Conservation (phyloP, 75 land plant genomes). For the Ceratopteris richardii region DNA sequence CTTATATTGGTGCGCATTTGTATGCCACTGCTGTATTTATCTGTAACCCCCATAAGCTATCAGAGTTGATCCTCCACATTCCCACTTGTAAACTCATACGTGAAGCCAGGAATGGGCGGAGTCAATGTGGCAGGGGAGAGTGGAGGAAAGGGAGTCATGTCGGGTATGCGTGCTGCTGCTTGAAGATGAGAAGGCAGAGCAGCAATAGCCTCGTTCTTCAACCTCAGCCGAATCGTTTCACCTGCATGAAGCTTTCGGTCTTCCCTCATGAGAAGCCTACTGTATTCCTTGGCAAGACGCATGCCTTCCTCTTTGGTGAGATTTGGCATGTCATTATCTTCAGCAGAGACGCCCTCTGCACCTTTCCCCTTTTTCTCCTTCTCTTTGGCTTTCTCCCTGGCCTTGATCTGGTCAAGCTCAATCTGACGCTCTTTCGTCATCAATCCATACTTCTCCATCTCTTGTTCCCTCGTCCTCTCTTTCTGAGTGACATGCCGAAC, state of each 20-base stretch:
- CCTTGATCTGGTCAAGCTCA: conserved; percentile 41
- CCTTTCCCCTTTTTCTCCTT: conserved; percentile 16
- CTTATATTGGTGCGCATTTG: too few species aligned
- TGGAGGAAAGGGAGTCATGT: conserved; percentile 57
- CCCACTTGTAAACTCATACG: neutral
- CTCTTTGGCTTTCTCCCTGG: conserved; percentile 24
- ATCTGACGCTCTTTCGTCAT: conserved; percentile 49
- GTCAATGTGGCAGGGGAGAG: conserved; percentile 58
- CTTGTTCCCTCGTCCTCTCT: conserved; percentile 38
- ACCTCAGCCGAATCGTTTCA: conserved; percentile 39
- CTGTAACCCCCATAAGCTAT: too few species aligned
- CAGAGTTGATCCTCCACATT: too few species aligned
- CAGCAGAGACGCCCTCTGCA: conserved; percentile 38
- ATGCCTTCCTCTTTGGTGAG: conserved; percentile 71
- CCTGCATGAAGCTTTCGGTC: conserved; percentile 55
- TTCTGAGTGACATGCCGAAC: conserved; percentile 39
- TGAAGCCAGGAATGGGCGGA: conserved; percentile 72
- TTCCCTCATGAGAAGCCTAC: conserved; percentile 60
- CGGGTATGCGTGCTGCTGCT: conserved; percentile 63
- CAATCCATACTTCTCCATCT: conserved; percentile 55
- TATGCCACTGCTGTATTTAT: too few species aligned
- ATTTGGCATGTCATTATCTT: conserved; percentile 37
- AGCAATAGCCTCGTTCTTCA: conserved; percentile 78
- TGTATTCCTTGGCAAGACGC: conserved; percentile 78
- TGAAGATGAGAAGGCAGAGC: conserved; percentile 68